Evolutionary conservation across 2,329 filamentous ascomycete species (phyloP), one percentile per base, ranked within the genome.

Genomic region (Chalaropsis thielavioides): DNA sequence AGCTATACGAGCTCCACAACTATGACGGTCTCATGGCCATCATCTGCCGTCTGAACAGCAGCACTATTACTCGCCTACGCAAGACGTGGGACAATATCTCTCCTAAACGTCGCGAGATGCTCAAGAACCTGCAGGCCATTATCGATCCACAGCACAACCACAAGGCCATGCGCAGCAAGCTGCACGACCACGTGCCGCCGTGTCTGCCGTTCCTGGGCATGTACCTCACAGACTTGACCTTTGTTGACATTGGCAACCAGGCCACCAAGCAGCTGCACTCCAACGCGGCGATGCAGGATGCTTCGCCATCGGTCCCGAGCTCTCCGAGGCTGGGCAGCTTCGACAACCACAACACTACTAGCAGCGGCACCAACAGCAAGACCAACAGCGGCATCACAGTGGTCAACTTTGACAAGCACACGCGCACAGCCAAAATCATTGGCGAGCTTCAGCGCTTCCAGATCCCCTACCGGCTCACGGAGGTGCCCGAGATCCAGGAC

Each of bases 361-460:
- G 31, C 31, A 58, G 54, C 15, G 54, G 24, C 7, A 38, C 54
- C 31, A 58, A 58, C n/a, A 35, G 54, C 54, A 58, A 58, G 54
- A 81, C 84, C 41, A 81, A 85, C 15, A 81, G 83, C 17, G 82
- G 84, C 31, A 81, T 90, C 71, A 84, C 85, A 0, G 89, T 97
- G 40, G 90, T 99, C 80, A 99, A 99, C 76, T 97, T 96, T 71
- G 92, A 97, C 79, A 97, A 97, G 77, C 91, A 97, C 73, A 88
- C 86, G 71, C 90, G 91, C 70, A 97, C 92, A 2, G 92, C 92
- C 58, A 94, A 92, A 75, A 95, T 97, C 72, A 95, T 99, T 71
- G 89, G 90, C 68, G 92, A 97, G 71, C 82, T 99, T 7, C 94
- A 99, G 74, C 87, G 92, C 19, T 97, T 97, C 78, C 94, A 99